phyloP scores from a whole-genome alignment of 352 stramenopile genomes.

The Phytophthora vignae region DNA sequence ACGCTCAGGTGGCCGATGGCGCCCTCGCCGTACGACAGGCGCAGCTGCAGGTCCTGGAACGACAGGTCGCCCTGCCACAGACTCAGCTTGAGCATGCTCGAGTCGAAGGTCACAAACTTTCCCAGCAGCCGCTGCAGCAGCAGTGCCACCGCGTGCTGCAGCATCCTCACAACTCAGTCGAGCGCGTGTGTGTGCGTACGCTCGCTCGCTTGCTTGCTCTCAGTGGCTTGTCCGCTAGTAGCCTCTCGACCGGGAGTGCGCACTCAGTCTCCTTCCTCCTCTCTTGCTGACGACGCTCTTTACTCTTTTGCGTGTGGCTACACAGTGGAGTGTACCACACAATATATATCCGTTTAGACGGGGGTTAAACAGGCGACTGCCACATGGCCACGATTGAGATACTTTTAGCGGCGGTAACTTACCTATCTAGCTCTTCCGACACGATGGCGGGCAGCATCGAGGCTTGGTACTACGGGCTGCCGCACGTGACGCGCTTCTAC shows the following conservation, averaged over 20 bases:
- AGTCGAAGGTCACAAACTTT: constrained; percentile 91
- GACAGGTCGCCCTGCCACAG: constrained; percentile 89
- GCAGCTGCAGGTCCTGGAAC: constrained; percentile 84
- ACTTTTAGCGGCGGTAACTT: not conserved
- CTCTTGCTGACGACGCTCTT: not conserved
- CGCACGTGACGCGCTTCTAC: constrained; percentile 89
- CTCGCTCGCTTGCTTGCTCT: not conserved
- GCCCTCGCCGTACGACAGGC: constrained; percentile 81
- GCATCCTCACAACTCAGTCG: constrained; percentile 47
- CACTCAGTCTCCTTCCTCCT: not conserved
- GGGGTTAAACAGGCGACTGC: not conserved
- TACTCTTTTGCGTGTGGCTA: not conserved
- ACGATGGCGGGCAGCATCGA: constrained; percentile 81
- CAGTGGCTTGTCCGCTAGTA: not conserved
- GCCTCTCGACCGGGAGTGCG: not conserved
- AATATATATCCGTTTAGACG: not conserved
- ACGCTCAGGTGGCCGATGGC: constrained; percentile 80
- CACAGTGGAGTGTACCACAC: not conserved
- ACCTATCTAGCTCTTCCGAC: not conserved
- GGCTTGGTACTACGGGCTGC: constrained; percentile 86
- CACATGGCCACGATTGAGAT: constrained; percentile 18
- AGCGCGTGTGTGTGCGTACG: too few species aligned
- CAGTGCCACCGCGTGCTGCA: constrained; percentile 83
- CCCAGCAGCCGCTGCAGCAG: constrained; percentile 88
- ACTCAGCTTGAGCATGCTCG: constrained; percentile 83